These are phyloP conservation scores for Boletus sp. DNA, from an alignment of 768 basidiomycete genomes.

Conservation along the genomic window DNA sequence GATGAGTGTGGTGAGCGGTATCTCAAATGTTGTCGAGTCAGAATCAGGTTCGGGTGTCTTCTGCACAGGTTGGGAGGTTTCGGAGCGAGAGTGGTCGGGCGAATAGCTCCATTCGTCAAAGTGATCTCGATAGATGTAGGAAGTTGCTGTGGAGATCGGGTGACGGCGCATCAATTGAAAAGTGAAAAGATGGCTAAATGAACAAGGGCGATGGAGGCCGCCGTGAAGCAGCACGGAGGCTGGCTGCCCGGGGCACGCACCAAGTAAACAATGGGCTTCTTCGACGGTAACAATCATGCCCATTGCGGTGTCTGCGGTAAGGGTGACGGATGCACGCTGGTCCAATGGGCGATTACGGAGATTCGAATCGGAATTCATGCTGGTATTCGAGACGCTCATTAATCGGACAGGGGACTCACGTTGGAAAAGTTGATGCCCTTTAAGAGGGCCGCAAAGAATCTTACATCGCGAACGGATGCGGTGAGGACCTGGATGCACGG, in stretches of 20 bases:
- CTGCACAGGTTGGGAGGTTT: slow-evolving; percentile 18
- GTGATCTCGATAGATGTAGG: slow-evolving; percentile 72
- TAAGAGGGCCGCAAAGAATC: slow-evolving; percentile 73
- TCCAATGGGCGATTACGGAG: slow-evolving; percentile 5
- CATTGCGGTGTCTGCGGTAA: slow-evolving; percentile 61
- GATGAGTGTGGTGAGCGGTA: slow-evolving; percentile 78
- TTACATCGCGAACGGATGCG: slow-evolving; percentile 76
- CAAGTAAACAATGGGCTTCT: slow-evolving; percentile 77
- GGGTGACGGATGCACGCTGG: slow-evolving; percentile 71
- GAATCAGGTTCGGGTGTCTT: slow-evolving; percentile 11
- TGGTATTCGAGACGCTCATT: neutral
- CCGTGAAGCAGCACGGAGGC: slow-evolving; percentile 2
- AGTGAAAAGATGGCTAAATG: neutral
- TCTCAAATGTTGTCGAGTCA: slow-evolving; percentile 58
- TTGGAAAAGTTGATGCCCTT: slow-evolving; percentile 79
- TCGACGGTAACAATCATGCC: slow-evolving; percentile 82
- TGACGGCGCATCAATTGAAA: neutral
- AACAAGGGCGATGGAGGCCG: neutral
- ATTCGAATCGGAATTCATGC: slow-evolving; percentile 5
- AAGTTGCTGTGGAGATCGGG: slow-evolving; percentile 55
- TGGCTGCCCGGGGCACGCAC: slow-evolving; percentile 39
- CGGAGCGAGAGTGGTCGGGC: slow-evolving; percentile 35
- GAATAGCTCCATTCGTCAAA: slow-evolving; percentile 79
- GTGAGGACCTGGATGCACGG: slow-evolving; percentile 47
- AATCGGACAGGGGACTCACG: slow-evolving; percentile 42